Evolutionary conservation across 306 rosid species (phyloP), one percentile per base, ranked within the genome.

Genomic region (Hippophae tibetana): DNA sequence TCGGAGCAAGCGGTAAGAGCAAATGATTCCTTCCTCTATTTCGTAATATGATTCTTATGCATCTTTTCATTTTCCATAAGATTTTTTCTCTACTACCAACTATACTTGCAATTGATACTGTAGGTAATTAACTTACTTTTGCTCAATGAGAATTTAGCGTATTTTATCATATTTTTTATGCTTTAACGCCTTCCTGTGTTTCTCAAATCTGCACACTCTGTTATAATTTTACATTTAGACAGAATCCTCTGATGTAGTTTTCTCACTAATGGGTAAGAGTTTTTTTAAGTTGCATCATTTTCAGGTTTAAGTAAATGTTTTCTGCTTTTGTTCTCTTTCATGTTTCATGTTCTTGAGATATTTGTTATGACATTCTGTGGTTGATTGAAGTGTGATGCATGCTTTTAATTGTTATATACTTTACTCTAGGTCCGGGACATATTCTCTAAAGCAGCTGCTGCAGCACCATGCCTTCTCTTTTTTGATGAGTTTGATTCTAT

Each of bases 1-100:
- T 92, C 98, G 18, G 98, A 92, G 78, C 98, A 87, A 87, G 98
- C 98, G 76, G 98, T 92, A 82, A 82, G 92, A 64, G 62, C 71
- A 57, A 53, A 58, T 65, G 44, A 49, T 51, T 57, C 47, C 58
- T 77, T 27, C 8, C 57, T 58, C 25, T 56, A 10, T 6, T 56
- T 38, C 54, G 54, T 46, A 6, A 25, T 3, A 26, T 10, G 27
- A 38, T 47, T 56, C 11, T 53, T 43, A 26, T 10, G 10, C 7
- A 5, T 46, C 10, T 9, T 43, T 25, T 60, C 26, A 23, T 53
- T 44, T 26, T 25, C 43, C 40, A 14, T n/a, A 25, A 25, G 9
- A 42, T 58, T 46, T 43, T 8, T 5, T 58, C 23, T 18, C 23
- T 18, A 18, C 23, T 18, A 18, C 23, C 23, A 18, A 18, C 23